These are phyloP conservation scores for Vitis hybrid DNA, from an alignment of 177 flowering plant genomes.

Conservation along the genomic window DNA sequence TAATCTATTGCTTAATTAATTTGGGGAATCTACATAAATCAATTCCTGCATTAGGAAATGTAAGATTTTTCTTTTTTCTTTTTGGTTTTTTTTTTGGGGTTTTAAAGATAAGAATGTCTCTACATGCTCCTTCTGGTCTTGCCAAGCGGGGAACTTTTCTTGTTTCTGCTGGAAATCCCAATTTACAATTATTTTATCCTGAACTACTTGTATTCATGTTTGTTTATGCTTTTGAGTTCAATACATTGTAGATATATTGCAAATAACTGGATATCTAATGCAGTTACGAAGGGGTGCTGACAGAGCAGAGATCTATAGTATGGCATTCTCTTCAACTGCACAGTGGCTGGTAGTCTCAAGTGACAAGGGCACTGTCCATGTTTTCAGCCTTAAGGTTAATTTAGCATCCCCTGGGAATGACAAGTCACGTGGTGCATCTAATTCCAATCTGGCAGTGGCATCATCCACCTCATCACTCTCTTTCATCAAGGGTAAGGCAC, in stretches of 20 bases:
- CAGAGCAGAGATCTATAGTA: constrained; percentile 74
- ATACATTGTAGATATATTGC: background rate
- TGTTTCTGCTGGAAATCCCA: background rate
- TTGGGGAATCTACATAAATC: background rate
- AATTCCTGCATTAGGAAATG: background rate
- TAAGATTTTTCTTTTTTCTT: background rate
- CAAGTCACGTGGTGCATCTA: constrained; percentile 20
- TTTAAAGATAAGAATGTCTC: too few species aligned
- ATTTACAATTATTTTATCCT: background rate
- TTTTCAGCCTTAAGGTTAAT: constrained; percentile 63
- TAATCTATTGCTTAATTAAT: background rate
- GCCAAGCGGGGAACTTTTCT: background rate
- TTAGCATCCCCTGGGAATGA: constrained; percentile 33
- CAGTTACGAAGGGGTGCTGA: constrained; percentile 84
- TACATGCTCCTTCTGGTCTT: too few species aligned
- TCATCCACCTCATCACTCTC: constrained; percentile 53
- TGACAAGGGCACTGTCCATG: constrained; percentile 86
- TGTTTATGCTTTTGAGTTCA: background rate
- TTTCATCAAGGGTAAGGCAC: constrained; percentile 57
- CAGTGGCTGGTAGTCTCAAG: constrained; percentile 87
- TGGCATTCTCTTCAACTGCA: constrained; percentile 68
- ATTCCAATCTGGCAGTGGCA: constrained; percentile 21
- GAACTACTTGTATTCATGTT: background rate
- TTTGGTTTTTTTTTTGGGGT: background rate
- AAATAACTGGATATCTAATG: constrained; percentile 2